Conservation (phyloP, 1,139 yeast genomes). For the Kurtzmaniella natalensis region DNA sequence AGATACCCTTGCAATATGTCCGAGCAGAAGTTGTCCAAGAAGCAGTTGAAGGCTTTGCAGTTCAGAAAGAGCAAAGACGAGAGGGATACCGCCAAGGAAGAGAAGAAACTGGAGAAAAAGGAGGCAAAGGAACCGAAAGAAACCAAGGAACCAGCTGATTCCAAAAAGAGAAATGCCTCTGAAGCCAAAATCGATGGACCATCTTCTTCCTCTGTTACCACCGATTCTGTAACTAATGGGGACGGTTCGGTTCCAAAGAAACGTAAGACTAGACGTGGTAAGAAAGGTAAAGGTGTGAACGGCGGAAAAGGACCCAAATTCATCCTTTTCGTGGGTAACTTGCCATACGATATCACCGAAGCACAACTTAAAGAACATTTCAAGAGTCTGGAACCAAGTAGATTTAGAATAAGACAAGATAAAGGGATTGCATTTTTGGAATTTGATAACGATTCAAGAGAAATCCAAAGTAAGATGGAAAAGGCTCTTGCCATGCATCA, state of each 20-base stretch:
- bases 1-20: constrained; percentile 17
- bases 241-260: constrained; percentile 49
- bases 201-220: no score
- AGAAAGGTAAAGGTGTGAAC: constrained; percentile 55
- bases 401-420: constrained; percentile 71
- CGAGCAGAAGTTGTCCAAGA: constrained; percentile 56
- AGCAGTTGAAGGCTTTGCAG: constrained; percentile 73
- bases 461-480: constrained; percentile 77
- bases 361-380: constrained; percentile 71
- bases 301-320: constrained; percentile 63
- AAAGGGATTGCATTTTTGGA: constrained; percentile 94
- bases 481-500: constrained; percentile 82
- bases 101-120: constrained; percentile 13
- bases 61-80: constrained; percentile 51
- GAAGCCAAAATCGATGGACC: constrained; percentile 12
- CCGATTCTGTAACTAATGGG: constrained; percentile 14
- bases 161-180: constrained; percentile 11
- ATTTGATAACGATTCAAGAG: constrained; percentile 58
- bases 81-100: constrained; percentile 23
- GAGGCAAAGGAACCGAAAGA: constrained; percentile 19
- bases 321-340: constrained; percentile 85
- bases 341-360: constrained; percentile 68
- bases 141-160: no score
- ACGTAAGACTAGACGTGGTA: constrained; percentile 74
- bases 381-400: constrained; percentile 66